These are phyloP conservation scores for Starmerella geochares DNA, from an alignment of 805 yeast species.

Conservation along the genomic window DNA sequence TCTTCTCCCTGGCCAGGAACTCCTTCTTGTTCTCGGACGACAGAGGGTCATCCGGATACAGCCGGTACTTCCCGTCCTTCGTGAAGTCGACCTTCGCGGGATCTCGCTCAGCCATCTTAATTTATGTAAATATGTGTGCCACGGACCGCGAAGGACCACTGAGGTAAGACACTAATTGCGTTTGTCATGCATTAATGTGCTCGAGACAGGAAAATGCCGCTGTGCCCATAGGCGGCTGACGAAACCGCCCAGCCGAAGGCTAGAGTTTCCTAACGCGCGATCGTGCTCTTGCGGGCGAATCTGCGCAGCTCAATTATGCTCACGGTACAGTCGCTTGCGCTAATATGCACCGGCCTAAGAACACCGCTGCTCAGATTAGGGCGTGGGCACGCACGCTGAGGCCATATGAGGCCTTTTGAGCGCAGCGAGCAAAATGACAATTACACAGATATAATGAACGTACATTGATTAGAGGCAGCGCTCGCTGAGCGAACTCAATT, in stretches of 20 bases:
- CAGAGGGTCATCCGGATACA: constrained; percentile 83
- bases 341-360: neutral
- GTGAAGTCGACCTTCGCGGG: constrained; percentile 45
- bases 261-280: no score
- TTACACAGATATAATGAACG: neutral
- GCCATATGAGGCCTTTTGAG: constrained; percentile 5
- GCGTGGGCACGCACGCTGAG: neutral
- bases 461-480: no score
- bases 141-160: neutral
- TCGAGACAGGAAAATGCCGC: no score
- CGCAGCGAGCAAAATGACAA: constrained; percentile 3
- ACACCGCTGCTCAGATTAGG: neutral
- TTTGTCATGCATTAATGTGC: neutral
- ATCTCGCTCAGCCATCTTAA: constrained; percentile 28
- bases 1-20: constrained; percentile 66
- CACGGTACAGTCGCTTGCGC: neutral
- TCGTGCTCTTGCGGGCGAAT: neutral
- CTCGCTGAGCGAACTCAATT: neutral
- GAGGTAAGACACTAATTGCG: neutral
- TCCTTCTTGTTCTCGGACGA: constrained; percentile 54
- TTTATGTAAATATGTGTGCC: neutral
- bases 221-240: no score
- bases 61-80: constrained; percentile 49
- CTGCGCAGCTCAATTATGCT: neutral
- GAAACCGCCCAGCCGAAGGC: no score